Evolutionary conservation across 2,329 filamentous ascomycete genomes (phyloP).

Genomic region (Hymenoscyphus fraxineus): DNA sequence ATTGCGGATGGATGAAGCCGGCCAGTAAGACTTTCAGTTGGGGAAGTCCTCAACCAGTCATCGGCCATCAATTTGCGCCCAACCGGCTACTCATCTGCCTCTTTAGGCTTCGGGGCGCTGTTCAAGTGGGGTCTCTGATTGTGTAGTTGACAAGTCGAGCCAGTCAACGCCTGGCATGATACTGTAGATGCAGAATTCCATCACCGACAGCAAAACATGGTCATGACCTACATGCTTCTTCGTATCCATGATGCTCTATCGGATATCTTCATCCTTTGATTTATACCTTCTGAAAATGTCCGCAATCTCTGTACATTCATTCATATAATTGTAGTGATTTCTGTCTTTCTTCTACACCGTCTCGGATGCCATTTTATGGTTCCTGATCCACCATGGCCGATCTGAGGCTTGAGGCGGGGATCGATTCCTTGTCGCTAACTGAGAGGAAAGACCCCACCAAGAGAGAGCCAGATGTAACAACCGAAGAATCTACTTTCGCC

Average conservation of each 20-base stretch:
- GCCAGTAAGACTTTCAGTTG: background rate
- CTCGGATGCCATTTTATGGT: background rate
- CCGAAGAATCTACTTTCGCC: slow-evolving; percentile 10
- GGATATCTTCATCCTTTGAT: background rate
- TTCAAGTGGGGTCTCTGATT: background rate
- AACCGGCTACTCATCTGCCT: background rate
- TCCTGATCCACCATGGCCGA: background rate
- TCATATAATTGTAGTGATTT: background rate
- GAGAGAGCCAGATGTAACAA: background rate
- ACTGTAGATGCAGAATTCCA: background rate
- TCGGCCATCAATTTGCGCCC: background rate
- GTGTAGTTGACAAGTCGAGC: background rate
- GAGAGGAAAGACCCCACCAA: background rate
- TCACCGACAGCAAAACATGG: background rate
- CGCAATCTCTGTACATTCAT: background rate
- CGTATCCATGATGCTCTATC: background rate
- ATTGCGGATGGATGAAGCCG: background rate
- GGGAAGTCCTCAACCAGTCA: background rate
- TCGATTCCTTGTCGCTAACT: background rate
- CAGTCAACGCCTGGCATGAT: background rate
- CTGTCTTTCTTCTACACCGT: background rate
- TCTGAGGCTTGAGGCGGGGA: background rate
- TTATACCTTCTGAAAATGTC: background rate
- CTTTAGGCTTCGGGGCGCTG: background rate
- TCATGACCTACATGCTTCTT: background rate